Conservation (phyloP, 75 land plant genomes). For the Pinus taeda region DNA sequence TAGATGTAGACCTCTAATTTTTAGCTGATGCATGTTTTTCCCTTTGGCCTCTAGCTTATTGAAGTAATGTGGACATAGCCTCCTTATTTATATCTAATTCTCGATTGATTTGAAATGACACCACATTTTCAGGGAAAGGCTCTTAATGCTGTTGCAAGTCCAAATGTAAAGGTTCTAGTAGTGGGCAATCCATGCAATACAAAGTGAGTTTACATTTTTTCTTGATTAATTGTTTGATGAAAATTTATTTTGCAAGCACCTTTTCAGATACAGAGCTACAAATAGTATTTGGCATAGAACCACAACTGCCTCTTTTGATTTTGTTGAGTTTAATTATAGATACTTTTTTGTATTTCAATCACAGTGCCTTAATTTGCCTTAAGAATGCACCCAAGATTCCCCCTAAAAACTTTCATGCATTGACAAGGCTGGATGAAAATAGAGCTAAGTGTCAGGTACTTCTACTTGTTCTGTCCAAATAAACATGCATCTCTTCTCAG, state of each 20-base stretch:
- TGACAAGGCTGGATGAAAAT: slow-evolving; percentile 94
- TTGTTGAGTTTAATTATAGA: slow-evolving; percentile 1
- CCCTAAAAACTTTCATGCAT: slow-evolving; percentile 86
- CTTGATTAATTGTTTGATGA: background rate
- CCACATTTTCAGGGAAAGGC: slow-evolving; percentile 67
- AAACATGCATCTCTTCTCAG: background rate
- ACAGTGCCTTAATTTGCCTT: slow-evolving; percentile 91
- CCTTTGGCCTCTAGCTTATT: background rate
- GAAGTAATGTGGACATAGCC: background rate
- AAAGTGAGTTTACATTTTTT: slow-evolving; percentile 49
- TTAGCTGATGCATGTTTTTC: background rate
- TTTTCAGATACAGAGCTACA: slow-evolving; percentile 5
- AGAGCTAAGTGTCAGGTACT: slow-evolving; percentile 91
- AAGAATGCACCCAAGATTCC: slow-evolving; percentile 96
- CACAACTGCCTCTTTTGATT: slow-evolving; percentile 6
- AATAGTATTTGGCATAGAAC: background rate
- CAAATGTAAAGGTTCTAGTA: slow-evolving; percentile 87
- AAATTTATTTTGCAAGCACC: background rate
- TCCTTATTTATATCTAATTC: slow-evolving; percentile 16
- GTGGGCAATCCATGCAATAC: slow-evolving; percentile 99
- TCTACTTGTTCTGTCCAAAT: background rate
- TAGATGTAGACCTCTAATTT: background rate
- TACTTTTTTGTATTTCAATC: background rate
- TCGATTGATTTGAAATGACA: slow-evolving; percentile 7
- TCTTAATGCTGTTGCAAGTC: slow-evolving; percentile 85